Evolutionary conservation across 2,329 filamentous ascomycete species (phyloP), one percentile per base, ranked within the genome.

Genomic region (Exserohilum rostratum): DNA sequence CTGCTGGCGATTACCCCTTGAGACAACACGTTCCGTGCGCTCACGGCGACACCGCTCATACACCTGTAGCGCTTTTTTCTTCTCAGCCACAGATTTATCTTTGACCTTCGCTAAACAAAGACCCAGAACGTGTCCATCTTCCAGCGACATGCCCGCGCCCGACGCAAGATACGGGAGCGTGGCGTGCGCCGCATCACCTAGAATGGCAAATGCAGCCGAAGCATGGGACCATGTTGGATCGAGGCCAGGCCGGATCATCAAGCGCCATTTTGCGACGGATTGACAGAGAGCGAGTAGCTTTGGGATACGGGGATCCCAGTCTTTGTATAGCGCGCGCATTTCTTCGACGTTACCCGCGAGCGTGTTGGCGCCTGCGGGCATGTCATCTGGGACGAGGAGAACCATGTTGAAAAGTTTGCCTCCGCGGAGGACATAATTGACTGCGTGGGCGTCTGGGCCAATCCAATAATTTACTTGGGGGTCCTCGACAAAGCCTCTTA

Each of bases 101-200:
- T 74, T 76, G 1, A 85, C 59, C 4, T 77, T 76, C 0, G 78
- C 78, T 0, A 87, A 77, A 50, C 83, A 85, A 39, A 85, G 72
- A 0, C 85, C 84, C 0, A 87, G 75, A 0, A 85, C 82, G 2
- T 82, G 82, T 0, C 78, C 85, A 50, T 87, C 85, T 68, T 87
- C 85, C 1, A 87, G 75, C 3, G 82, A 80, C 84, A 87, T 86
- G 2, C 84, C 84, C 0, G 84, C 84, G 2, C 83, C 80, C 6
- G 75, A 79, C 2, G 84, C 83, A 0, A 87, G 75, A 64, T 89
- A 89, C 0, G 86, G 87, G 0, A 89, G 75, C 0, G 85, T 88
- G 5, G 86, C 85, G 57, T 89, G 85, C 2, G 85, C 84, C 0
- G 85, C 83, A 62, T 89, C 86, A 0, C 87, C 86, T 0, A 88